Percentiles rank a stretch among this genome's conserved stretches.
phyloP scores from a whole-genome alignment of 2,329 filamentous ascomycete species.

The Exophiala phaeomuriformis region DNA sequence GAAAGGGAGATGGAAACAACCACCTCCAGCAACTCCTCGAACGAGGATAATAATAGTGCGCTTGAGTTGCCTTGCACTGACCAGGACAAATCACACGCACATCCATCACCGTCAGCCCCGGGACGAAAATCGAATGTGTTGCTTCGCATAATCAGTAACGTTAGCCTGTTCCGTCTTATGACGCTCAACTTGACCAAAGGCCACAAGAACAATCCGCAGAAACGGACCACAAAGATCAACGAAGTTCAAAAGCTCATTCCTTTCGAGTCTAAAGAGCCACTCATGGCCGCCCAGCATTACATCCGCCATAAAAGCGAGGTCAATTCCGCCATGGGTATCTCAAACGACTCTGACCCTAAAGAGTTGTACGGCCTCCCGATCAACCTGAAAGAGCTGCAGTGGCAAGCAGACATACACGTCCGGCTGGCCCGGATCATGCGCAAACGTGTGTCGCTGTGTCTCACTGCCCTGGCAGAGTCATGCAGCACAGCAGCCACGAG shows the following conservation, averaged over 20 bases:
- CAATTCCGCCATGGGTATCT: background rate
- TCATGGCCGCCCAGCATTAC: conserved; percentile 13
- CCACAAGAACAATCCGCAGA: background rate
- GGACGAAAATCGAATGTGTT: background rate
- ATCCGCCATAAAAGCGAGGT: conserved; percentile 8
- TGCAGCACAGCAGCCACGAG: no score
- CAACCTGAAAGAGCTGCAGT: conserved; percentile 15
- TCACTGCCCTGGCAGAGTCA: conserved; percentile 11
- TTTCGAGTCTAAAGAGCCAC: conserved; percentile 2
- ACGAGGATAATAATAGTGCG: background rate
- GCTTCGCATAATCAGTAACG: conserved; percentile 9
- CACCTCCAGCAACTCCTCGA: background rate
- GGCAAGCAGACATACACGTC: conserved; percentile 19
- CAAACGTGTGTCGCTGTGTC: conserved; percentile 14
- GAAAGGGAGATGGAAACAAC: background rate
- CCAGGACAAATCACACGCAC: background rate
- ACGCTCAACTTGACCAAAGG: conserved; percentile 4
- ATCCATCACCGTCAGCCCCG: background rate
- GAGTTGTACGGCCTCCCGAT: background rate
- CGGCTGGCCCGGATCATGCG: conserved; percentile 20
- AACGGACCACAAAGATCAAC: background rate
- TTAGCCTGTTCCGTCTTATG: conserved; percentile 11
- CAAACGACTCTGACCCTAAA: background rate
- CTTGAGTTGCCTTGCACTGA: background rate
- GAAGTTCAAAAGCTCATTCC: conserved; percentile 6